phyloP scores from a whole-genome alignment of 163 green algal genomes.

The Scenedesmus sp. region DNA sequence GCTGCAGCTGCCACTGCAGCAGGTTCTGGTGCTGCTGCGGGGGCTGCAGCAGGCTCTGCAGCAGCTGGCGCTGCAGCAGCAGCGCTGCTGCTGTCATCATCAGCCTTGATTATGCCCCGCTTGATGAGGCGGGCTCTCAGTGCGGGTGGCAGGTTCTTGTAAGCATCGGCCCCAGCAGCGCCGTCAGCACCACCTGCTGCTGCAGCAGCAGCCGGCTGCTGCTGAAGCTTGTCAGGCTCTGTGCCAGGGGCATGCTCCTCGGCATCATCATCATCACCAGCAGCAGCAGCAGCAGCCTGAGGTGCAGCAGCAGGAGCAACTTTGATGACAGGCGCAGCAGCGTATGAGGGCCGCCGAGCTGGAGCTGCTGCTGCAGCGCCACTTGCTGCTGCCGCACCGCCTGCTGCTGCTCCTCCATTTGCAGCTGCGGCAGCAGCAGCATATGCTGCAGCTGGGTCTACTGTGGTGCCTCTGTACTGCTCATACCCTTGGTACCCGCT shows the following conservation, averaged over 20 bases:
- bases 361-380: neutral
- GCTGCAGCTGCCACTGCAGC: neutral
- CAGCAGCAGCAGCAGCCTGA: neutral
- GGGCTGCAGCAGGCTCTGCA: constrained; percentile 12
- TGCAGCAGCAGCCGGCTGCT: constrained; percentile 23
- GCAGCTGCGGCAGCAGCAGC: neutral
- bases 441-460: constrained; percentile 17
- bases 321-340: constrained; percentile 26
- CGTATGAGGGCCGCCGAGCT: constrained; percentile 18
- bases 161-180: neutral
- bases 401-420: neutral
- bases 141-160: constrained; percentile 71
- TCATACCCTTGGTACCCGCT: neutral
- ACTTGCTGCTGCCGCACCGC: neutral
- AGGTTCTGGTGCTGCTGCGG: neutral
- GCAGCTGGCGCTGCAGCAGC: constrained; percentile 8
- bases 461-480: neutral
- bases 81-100: neutral
- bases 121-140: constrained; percentile 73
- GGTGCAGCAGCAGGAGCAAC: neutral
- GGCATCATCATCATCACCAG: neutral
- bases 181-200: neutral
- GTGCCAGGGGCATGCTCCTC: neutral
- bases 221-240: constrained; percentile 15
- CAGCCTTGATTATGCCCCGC: constrained; percentile 72